phyloP scores from a whole-genome alignment of 2,329 filamentous ascomycete species.

The Truncatella angustata region DNA sequence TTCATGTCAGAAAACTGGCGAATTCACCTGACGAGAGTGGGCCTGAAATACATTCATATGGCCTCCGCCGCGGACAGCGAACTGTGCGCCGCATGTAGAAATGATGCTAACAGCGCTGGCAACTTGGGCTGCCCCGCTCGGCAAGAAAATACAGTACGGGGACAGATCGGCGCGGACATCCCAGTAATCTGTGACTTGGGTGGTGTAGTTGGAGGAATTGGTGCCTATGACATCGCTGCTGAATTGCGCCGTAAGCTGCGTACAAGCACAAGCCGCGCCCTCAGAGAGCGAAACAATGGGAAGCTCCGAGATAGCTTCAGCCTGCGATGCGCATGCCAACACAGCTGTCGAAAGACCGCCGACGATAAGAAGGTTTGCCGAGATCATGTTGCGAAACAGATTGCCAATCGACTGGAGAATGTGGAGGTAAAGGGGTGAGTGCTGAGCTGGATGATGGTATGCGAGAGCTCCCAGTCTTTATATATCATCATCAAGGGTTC shows the following conservation, averaged over 20 bases:
- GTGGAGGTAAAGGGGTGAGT: too few species aligned
- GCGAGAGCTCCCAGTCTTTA: too few species aligned
- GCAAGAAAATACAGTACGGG: not conserved
- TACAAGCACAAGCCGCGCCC: not conserved
- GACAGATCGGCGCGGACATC: not conserved
- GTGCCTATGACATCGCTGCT: not conserved
- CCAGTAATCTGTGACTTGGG: not conserved
- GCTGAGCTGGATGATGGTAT: too few species aligned
- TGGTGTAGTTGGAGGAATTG: not conserved
- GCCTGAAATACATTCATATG: not conserved
- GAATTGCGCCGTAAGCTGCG: not conserved
- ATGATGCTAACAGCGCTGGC: not conserved
- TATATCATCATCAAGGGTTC: too few species aligned
- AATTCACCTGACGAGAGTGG: not conserved
- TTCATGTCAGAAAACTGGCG: not conserved
- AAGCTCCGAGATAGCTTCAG: too few species aligned
- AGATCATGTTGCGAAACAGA: too few species aligned
- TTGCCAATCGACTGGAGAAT: too few species aligned
- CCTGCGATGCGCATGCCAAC: too few species aligned
- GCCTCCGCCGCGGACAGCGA: constrained; percentile 30
- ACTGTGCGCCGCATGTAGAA: not conserved
- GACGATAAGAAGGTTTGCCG: too few species aligned
- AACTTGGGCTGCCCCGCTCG: not conserved
- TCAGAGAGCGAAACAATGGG: not conserved
- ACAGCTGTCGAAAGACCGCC: too few species aligned